Evolutionary conservation across 2,329 filamentous ascomycete genomes (phyloP), one percentile per base, ranked within the genome.

Genomic region (Colletotrichum phormii): DNA sequence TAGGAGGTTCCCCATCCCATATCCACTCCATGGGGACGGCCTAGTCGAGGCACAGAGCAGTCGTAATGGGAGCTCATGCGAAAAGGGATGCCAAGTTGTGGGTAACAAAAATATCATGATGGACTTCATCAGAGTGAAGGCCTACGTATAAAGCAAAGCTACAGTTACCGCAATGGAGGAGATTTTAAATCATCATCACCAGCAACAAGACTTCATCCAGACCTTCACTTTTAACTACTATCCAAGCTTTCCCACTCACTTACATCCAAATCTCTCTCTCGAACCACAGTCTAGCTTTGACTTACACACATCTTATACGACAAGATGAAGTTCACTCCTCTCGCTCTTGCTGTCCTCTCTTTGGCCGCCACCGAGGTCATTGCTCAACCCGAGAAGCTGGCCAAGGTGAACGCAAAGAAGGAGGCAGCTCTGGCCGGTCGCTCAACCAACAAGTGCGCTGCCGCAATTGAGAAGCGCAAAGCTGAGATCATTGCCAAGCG

Each of bases 401-500:
- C 58, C 42, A 54, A 67, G 37, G 65, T 71, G 35, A 51, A 29
- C 37, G 37, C 37, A 15, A 42, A 42, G 37, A 42, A 42, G 7
- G 53, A 65, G 22, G 51, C 51, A n/a, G 51, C 63, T 37, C 63
- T 65, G 4, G 51, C 63, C 1, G 63, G 63, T 12, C 63, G 63
- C 24, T 65, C 63, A n/a, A 65, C 63, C 22, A 65, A 65, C 4
- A 58, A 29, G 37, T 65, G 63, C 4, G 63, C 63, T 26, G 63
- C 63, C 24, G 63, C 63, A 33, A 58, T 65, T 22, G 35, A 65
- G 53, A 65, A 65, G 33, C 63, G 63, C 53, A 57, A 65, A 35
- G 63, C 63, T 53, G 63, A 65, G 15, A 65, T 57, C 53, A 58
- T 65, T 26, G 33, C 53, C 51, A 65, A 65, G 63, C 51, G 63